A percentile compares a stretch with the other conserved stretches of the same genome.
phyloP scores from a whole-genome alignment of 2,329 filamentous ascomycete species.

The Aspergillus pseudotamarii region DNA sequence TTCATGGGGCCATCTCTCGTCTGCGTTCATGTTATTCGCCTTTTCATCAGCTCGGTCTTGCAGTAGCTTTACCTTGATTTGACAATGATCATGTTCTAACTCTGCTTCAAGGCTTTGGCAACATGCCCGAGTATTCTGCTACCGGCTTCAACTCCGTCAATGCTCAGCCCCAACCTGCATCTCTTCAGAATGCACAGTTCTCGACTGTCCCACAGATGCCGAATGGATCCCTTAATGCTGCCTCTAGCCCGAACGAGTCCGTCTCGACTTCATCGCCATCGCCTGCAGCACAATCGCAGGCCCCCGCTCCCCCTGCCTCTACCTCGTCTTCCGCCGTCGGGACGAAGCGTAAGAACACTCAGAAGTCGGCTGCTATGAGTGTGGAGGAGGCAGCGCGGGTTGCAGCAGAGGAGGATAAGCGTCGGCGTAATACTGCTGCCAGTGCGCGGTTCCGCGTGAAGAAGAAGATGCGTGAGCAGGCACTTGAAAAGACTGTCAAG shows the following conservation, averaged over 20 bases:
- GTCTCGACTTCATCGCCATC: constrained; percentile 19
- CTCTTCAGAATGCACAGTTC: constrained; percentile 30
- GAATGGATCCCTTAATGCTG: constrained; percentile 19
- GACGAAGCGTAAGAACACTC: constrained; percentile 42
- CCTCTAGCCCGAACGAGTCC: constrained; percentile 19
- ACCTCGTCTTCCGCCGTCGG: constrained; percentile 23
- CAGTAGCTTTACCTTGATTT: neutral
- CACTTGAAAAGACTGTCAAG: constrained; percentile 77
- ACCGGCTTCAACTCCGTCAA: constrained; percentile 32
- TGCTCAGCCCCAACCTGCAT: constrained; percentile 26
- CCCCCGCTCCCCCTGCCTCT: constrained; percentile 23
- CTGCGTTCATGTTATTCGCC: neutral
- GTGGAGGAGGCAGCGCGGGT: constrained; percentile 72
- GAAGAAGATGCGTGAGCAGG: constrained; percentile 93
- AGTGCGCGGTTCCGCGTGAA: constrained; percentile 88
- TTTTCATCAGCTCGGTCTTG: neutral
- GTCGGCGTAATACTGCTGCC: constrained; percentile 83
- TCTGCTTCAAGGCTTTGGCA: constrained; percentile 33
- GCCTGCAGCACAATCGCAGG: constrained; percentile 20
- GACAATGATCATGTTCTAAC: constrained; percentile 10
- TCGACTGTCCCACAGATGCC: constrained; percentile 24
- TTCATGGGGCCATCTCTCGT: neutral
- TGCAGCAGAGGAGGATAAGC: constrained; percentile 89
- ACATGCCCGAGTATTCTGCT: constrained; percentile 34
- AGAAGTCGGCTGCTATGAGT: constrained; percentile 44